A percentile compares a stretch with the other conserved stretches of the same genome.
Conservation (phyloP, 2,329 filamentous ascomycete genomes). For the Epicoccum sorghinum region DNA sequence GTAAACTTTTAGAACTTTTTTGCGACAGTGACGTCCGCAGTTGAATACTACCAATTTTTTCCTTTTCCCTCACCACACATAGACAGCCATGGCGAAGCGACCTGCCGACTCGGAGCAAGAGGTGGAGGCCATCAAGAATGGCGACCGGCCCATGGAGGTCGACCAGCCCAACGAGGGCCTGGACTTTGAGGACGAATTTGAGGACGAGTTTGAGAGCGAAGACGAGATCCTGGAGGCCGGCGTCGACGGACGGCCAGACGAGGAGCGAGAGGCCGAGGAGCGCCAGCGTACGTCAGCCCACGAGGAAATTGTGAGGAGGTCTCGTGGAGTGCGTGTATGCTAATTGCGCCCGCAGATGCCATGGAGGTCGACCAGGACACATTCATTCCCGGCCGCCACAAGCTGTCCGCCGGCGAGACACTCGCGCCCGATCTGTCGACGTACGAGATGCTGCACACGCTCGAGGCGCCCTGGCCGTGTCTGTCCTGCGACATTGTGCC, state of each 20-base stretch:
- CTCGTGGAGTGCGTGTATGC: background rate
- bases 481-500: slow-evolving; percentile 92
- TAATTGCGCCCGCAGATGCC: slow-evolving; percentile 57
- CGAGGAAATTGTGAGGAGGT: background rate
- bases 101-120: slow-evolving; percentile 60
- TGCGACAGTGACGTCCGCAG: slow-evolving; percentile 2
- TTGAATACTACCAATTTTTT: background rate
- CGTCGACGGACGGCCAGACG: slow-evolving; percentile 89
- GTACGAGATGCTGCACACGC: slow-evolving; percentile 95
- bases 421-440: slow-evolving; percentile 90
- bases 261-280: slow-evolving; percentile 90
- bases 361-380: slow-evolving; percentile 96
- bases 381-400: slow-evolving; percentile 93
- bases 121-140: slow-evolving; percentile 63
- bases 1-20: background rate
- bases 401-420: slow-evolving; percentile 88
- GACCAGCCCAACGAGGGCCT: slow-evolving; percentile 57
- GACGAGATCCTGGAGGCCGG: slow-evolving; percentile 95
- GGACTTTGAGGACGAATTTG: slow-evolving; percentile 95
- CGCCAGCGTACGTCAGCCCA: slow-evolving; percentile 62
- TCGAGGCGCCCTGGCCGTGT: slow-evolving; percentile 95
- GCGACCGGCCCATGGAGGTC: slow-evolving; percentile 62
- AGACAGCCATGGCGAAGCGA: slow-evolving; percentile 63
- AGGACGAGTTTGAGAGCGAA: slow-evolving; percentile 87
- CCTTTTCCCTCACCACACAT: background rate